Conservation (phyloP, 2,329 filamentous ascomycete species). For the Parafenestella ontariensis region DNA sequence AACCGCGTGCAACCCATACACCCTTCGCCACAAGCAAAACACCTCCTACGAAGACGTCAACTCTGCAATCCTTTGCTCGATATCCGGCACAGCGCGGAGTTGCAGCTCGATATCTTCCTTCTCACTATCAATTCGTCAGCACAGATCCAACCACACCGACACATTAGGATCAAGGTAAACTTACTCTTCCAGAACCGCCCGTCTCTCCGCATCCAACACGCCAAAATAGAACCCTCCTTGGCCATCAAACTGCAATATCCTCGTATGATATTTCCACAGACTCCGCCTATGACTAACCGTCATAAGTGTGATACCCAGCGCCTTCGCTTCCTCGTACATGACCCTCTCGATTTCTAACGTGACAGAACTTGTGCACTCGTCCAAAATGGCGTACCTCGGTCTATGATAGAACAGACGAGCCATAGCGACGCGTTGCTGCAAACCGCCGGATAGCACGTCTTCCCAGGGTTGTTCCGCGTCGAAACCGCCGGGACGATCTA, state of each 20-base stretch:
- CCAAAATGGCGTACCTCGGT: slow-evolving; percentile 91
- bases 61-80: slow-evolving; percentile 84
- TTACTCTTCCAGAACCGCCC: slow-evolving; percentile 84
- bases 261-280: slow-evolving; percentile 95
- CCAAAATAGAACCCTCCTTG: slow-evolving; percentile 93
- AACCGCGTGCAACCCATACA: not conserved
- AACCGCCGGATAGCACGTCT: slow-evolving; percentile 87
- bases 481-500: slow-evolving; percentile 82
- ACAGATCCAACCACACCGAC: not conserved
- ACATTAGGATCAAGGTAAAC: slow-evolving; percentile 27
- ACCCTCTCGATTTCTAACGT: slow-evolving; percentile 92
- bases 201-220: slow-evolving; percentile 82
- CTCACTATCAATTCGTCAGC: slow-evolving; percentile 61
- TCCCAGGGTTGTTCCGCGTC: slow-evolving; percentile 97
- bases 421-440: slow-evolving; percentile 97
- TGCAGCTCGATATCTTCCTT: slow-evolving; percentile 91
- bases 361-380: slow-evolving; percentile 96
- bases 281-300: slow-evolving; percentile 91
- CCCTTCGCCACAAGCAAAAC: too few species aligned
- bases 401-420: slow-evolving; percentile 92
- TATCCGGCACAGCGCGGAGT: slow-evolving; percentile 83
- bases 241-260: slow-evolving; percentile 95
- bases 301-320: slow-evolving; percentile 91
- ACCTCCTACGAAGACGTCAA: slow-evolving; percentile 57
- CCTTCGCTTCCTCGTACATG: slow-evolving; percentile 98